Evolutionary conservation across 2,329 filamentous ascomycete species (phyloP), one percentile per base, ranked within the genome.

Genomic region (Arachnopeziza araneosa): DNA sequence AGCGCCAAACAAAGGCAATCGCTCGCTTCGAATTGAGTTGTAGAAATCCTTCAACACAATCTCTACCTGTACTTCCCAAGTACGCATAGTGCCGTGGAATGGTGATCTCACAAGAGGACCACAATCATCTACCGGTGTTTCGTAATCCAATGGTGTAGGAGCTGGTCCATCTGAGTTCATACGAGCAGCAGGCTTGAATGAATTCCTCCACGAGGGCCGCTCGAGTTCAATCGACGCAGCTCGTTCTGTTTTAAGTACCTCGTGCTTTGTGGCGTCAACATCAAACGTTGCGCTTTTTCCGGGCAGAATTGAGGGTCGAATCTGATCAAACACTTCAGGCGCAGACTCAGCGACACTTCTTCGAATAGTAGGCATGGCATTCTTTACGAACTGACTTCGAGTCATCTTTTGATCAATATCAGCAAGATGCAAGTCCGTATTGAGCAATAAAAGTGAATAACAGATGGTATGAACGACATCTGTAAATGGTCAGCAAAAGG

Each of bases 321-420:
- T 61, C 6, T 65, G 79, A 36, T 87, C 82, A 64, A 89, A 88
- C 1, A 81, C 82, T 62, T 86, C 83, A 1, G 89, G 85, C 0
- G 80, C 84, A n/a, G 87, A 85, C 67, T 96, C 91, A 49, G 82
- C 78, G 10, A 92, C 82, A 14, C 90, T 87, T 54, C 91, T 86
- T 60, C 84, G 85, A 63, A 99, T 90, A 0, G 93, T 96, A 0
- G 90, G 89, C 80, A 98, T 87, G 4, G 95, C 97, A 72, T 99
- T 99, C 75, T 96, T 96, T 71, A 99, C 84, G 70, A 98, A 99
- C 70, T 98, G 93, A 64, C 83, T 88, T 59, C 90, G 86, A 1
- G 93, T 98, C 95, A 99, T 99, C 78, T 96, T 96, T 68, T 90
- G 86, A 63, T 96, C 92, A 67, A 98, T 96, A 71, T 98, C 93